phyloP scores from a whole-genome alignment of 352 stramenopile genomes.

The Phytophthora pluvialis region DNA sequence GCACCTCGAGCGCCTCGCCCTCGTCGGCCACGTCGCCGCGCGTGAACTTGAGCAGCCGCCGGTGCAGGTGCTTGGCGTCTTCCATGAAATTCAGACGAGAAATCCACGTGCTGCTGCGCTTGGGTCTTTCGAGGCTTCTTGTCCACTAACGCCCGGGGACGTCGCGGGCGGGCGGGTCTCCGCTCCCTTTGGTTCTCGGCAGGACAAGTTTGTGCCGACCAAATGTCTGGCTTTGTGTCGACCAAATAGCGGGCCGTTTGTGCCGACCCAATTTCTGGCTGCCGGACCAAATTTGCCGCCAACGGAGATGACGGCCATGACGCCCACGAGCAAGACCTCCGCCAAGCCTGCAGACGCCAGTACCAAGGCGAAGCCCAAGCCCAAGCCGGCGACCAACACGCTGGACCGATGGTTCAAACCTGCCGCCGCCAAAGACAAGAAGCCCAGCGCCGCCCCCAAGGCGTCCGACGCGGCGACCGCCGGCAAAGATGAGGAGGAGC shows the following conservation, averaged over 20 bases:
- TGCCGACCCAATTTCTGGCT: too few relatives aligned
- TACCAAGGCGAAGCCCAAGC: constrained; percentile 15
- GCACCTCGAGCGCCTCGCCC: constrained; percentile 61
- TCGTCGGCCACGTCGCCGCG: constrained; percentile 68
- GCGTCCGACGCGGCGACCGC: neutral
- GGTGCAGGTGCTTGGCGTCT: constrained; percentile 70
- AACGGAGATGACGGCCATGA: constrained; percentile 14
- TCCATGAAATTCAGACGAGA: constrained; percentile 50
- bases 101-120: constrained; percentile 9
- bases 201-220: too few relatives aligned
- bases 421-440: constrained; percentile 21
- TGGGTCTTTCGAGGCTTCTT: constrained; percentile 25
- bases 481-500: neutral
- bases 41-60: constrained; percentile 75
- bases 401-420: constrained; percentile 70
- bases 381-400: constrained; percentile 52
- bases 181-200: neutral
- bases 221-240: constrained; percentile 2
- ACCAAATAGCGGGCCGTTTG: too few relatives aligned
- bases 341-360: neutral
- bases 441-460: constrained; percentile 11
- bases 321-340: neutral
- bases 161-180: constrained; percentile 18
- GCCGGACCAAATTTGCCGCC: constrained; percentile 13
- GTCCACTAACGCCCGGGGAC: constrained; percentile 21